Conservation (phyloP, 148 eudicot species). For the Selenicereus undatus region DNA sequence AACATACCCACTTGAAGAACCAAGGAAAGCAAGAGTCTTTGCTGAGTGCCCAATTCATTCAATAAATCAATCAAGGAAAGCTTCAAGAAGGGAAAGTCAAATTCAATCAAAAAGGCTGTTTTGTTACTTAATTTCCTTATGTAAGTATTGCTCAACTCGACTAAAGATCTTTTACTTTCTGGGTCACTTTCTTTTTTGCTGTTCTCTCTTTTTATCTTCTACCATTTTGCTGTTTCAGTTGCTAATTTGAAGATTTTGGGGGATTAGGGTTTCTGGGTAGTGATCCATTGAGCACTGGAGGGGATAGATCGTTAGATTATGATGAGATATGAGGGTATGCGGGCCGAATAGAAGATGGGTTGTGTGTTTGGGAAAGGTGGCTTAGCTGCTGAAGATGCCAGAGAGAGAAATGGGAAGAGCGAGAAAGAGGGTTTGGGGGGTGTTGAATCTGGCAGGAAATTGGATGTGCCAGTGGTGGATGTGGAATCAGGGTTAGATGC, state of each 20-base stretch:
- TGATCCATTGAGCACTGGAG: slow-evolving; percentile 16
- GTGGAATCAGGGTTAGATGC: slow-evolving; percentile 15
- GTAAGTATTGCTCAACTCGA: slow-evolving; percentile 16
- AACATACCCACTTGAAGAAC: neutral
- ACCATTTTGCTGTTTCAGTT: slow-evolving; percentile 22
- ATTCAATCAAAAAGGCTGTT: slow-evolving; percentile 4
- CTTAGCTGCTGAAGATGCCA: slow-evolving; percentile 27
- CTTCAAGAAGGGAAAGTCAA: slow-evolving; percentile 12
- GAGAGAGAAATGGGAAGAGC: slow-evolving; percentile 28
- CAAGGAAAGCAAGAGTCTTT: neutral
- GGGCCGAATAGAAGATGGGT: slow-evolving; percentile 45
- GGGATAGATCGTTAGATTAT: slow-evolving; percentile 33
- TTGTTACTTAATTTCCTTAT: slow-evolving; percentile 20
- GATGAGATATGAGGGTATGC: slow-evolving; percentile 43
- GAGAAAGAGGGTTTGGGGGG: slow-evolving; percentile 24
- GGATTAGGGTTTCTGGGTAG: slow-evolving; percentile 42
- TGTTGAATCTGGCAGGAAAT: slow-evolving; percentile 29
- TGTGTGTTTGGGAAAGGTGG: slow-evolving; percentile 62
- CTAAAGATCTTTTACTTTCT: neutral
- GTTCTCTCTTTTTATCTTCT: slow-evolving; percentile 4
- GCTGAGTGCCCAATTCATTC: slow-evolving; percentile 7
- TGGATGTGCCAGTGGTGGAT: slow-evolving; percentile 25
- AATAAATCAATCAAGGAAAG: slow-evolving; percentile 19
- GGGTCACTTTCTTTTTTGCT: slow-evolving; percentile 1
- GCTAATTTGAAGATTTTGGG: slow-evolving; percentile 26